These are phyloP conservation scores for Casuarina glauca DNA, from an alignment of 306 rosid genomes.

Conservation along the genomic window DNA sequence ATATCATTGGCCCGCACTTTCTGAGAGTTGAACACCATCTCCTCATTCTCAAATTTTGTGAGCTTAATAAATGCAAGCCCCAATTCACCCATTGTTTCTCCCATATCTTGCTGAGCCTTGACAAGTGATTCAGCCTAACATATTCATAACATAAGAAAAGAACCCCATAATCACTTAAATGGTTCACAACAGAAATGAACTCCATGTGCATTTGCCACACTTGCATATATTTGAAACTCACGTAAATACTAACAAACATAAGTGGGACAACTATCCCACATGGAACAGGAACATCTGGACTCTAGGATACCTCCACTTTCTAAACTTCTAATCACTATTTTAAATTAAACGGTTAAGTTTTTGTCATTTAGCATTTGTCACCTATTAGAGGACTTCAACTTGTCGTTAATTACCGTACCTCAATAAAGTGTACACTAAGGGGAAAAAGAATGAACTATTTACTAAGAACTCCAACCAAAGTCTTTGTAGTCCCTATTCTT, in stretches of 20 bases:
- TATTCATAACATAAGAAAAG: slow-evolving; percentile 23
- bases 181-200: neutral
- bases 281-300: too few species aligned
- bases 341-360: too few species aligned
- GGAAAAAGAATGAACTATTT: too few species aligned
- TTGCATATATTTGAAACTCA: neutral
- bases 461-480: too few species aligned
- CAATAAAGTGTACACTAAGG: too few species aligned
- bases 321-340: too few species aligned
- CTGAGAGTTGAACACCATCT: slow-evolving; percentile 63
- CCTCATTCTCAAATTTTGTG: slow-evolving; percentile 87
- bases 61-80: slow-evolving; percentile 83
- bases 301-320: too few species aligned
- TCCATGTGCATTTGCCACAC: neutral
- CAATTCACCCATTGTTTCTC: slow-evolving; percentile 88
- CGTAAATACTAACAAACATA: neutral
- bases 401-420: too few species aligned
- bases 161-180: neutral
- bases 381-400: too few species aligned
- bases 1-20: slow-evolving; percentile 73
- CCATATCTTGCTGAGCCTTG: slow-evolving; percentile 93
- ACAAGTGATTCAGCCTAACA: slow-evolving; percentile 92
- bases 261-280: neutral
- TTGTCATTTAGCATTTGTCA: too few species aligned
- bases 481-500: neutral